Conservation (phyloP, 73 alveolate species). For the Paraurostyla sp. region DNA sequence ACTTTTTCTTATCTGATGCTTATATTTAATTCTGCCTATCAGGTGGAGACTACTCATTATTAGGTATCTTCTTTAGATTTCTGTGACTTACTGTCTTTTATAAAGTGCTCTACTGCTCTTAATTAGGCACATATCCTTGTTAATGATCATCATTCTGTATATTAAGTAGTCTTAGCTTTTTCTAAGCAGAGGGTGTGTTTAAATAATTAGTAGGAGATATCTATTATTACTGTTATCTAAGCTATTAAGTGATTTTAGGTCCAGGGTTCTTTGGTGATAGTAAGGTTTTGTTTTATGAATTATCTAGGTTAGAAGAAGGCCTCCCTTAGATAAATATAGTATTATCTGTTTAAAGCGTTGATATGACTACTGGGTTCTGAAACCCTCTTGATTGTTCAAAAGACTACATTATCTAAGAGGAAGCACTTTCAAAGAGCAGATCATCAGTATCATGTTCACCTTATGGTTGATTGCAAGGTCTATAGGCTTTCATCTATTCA, state of each 20-base stretch:
- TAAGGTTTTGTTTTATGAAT: too few species aligned
- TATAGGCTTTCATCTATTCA: background rate
- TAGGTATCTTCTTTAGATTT: too few species aligned
- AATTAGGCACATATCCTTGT: constrained; percentile 33
- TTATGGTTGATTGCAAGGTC: background rate
- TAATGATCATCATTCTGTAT: background rate
- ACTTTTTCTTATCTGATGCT: too few species aligned
- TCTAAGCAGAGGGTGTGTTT: background rate
- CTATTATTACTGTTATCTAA: too few species aligned
- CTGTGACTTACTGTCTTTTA: background rate
- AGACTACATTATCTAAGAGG: background rate
- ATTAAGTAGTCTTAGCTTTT: background rate
- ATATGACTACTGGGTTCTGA: too few species aligned
- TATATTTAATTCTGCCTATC: too few species aligned
- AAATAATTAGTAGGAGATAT: too few species aligned
- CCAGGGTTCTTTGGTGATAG: constrained; percentile 52
- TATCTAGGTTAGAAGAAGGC: too few species aligned
- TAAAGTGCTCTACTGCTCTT: background rate
- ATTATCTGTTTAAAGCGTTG: background rate
- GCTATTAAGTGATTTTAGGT: constrained; percentile 10
- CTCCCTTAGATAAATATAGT: too few species aligned
- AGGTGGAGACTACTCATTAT: too few species aligned
- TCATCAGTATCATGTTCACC: constrained; percentile 45
- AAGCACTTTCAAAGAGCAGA: constrained; percentile 23
- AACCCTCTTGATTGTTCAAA: background rate